Evolutionary conservation across 169 alveolate genomes (phyloP), one percentile per base, ranked within the genome.

Genomic region (Cyclospora cayetanensis): DNA sequence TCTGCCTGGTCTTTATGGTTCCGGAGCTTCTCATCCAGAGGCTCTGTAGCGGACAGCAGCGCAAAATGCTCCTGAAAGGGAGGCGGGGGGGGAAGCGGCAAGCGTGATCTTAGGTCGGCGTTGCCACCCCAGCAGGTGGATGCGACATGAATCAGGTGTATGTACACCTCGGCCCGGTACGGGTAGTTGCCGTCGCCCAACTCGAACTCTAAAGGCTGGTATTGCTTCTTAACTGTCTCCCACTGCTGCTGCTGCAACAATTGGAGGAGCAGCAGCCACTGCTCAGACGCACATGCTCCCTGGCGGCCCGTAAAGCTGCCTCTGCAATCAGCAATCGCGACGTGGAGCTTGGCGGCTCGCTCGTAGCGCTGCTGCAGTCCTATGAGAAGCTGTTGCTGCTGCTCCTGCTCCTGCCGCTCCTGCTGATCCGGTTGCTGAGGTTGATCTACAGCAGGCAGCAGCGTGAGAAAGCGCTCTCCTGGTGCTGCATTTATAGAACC

Each of bases 171-270:
- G 43, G 63, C n/a, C 35, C 34, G 25, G 42, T 84, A 84, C 42
- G 91, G 91, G 42, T 84, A 84, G 63, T 72, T 84, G n/a, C 74
- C 65, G 68, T 84, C 91, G 29, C 27, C 27, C 82, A 22, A 66
- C 42, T 70, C 74, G 82, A 84, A 84, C 82, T 84, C 91, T 9
- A 84, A 65, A 66, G 68, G 83, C 34, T 84, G 91, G 66, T 84
- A 84, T 4, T 72, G 63, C 37, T 65, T 55, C 82, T 84, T 84
- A 25, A 42, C 83, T 2, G 70, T 25, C 0, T 22, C 82, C 91
- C 91, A 84, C 35, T 72, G 91, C 79, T 34, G 91, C 65, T 11
- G 65, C 52, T 83, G 91, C 91, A 60, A 68, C 83, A 41, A 65
- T 34, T 46, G 91, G 52, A 84, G 82, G 70, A 84, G 65, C 82